phyloP scores from a whole-genome alignment of 2,329 filamentous ascomycete species.

The Apiospora sp. region DNA sequence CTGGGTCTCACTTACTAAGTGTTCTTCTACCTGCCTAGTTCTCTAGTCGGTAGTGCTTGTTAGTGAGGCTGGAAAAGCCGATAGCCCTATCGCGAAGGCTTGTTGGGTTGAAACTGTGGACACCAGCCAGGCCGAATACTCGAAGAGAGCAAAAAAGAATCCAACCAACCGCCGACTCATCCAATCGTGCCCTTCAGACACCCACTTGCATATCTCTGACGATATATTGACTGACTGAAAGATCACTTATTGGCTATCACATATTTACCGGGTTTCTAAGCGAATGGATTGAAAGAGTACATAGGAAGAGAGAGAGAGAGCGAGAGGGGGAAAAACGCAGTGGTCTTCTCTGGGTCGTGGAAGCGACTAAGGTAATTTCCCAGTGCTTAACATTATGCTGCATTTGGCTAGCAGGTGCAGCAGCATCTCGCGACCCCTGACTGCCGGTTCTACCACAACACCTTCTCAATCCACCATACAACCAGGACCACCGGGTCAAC shows the following conservation, averaged over 20 bases:
- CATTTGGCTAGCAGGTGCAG: constrained; percentile 21
- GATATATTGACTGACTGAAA: not conserved
- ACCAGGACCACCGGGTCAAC: not conserved
- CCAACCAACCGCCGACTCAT: not conserved
- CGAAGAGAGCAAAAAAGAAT: not conserved
- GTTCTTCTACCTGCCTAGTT: not conserved
- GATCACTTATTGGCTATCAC: not conserved
- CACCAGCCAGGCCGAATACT: not conserved
- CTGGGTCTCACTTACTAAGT: not conserved
- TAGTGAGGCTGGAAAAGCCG: constrained; percentile 15
- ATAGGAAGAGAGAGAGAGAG: not conserved
- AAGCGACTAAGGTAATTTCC: constrained; percentile 21
- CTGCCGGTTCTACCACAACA: constrained; percentile 9
- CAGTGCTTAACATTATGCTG: constrained; percentile 20
- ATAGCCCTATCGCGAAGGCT: constrained; percentile 7
- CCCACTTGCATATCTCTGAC: not conserved
- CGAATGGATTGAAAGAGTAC: not conserved
- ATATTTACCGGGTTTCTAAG: not conserved
- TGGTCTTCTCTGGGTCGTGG: constrained; percentile 7
- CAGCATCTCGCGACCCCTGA: constrained; percentile 20
- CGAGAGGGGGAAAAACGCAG: not conserved
- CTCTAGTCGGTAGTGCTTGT: not conserved
- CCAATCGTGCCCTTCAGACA: not conserved
- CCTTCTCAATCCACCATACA: constrained; percentile 11
- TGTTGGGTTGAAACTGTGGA: constrained; percentile 3